Evolutionary conservation across 2,329 filamentous ascomycete genomes (phyloP), one percentile per base, ranked within the genome.

Genomic region (Colletotrichum sidae): DNA sequence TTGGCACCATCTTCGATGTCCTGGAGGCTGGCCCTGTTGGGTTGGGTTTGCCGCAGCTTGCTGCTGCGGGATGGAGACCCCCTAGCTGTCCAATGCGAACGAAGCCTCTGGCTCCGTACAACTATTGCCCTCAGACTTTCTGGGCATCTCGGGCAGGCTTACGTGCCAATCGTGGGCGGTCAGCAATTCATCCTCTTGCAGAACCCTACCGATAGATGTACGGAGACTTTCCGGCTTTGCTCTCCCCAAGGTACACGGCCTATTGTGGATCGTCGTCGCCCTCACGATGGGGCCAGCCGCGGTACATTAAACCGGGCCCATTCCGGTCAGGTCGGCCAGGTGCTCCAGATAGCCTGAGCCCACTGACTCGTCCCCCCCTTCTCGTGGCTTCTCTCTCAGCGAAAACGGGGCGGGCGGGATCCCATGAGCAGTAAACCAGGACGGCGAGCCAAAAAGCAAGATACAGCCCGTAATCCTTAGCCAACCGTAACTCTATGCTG

Each of bases 401-500:
- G 45, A 45, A 44, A 55, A 55, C 51, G 57, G 62, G 57, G 62
- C 57, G 39, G 34, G 17, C 38, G 50, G 44, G 38, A 51, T 54
- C 34, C 39, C 45, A 55, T 50, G 52, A 46, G 13, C 45, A 47
- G 47, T 33, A 44, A 10, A 12, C 52, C 49, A 59, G 38, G 42
- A 35, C 50, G 39, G 62, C 37, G 58, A 60, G 62, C 45, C 58
- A 52, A 37, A 25, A 25, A 56, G 41, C 58, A 56, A 55, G 47
- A 65, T 52, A 65, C 58, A 52, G 62, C 39, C 62, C 62, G 62
- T 62, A 65, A 65, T 62, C 52, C 35, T 65, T 62, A 62, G 58
- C 47, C 58, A 63, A 65, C 62, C 51, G 51, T 47, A 62, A 53
- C 58, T 62, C 62, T 58, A 65, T 47, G 42, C 47, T 46, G 38